Evolutionary conservation across 345 rosid species (phyloP), one percentile per base, ranked within the genome.

Genomic region (Noccaea caerulescens): DNA sequence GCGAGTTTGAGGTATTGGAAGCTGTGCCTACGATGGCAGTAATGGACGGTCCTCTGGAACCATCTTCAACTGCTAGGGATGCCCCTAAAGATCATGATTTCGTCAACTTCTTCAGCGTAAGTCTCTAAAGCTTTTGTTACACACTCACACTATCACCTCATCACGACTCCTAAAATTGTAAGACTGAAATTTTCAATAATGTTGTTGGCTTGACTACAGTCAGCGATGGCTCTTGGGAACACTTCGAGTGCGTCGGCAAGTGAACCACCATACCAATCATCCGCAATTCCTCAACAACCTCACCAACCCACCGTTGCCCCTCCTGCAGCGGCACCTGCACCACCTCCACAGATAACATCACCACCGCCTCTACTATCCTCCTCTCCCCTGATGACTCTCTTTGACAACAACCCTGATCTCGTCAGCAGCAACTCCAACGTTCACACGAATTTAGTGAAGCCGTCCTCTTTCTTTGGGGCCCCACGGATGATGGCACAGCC

Each of bases 1-100:
- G 96, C 68, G 97, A 91, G 82, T 89, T 85, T 89, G 97, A 93
- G 84, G 98, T 91, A 75, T 80, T 93, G 69, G 98, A 93, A 80
- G 91, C 89, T 66, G 87, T 85, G 67, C 92, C 99, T 64, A 83
- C 88, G 55, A 86, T 93, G 96, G 91, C 91, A 55, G 84, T 86
- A 66, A 86, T 93, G 83, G 97, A 89, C 43, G 96, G 96, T 71
- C 95, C 95, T 51, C 78, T 88, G 79, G 98, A 93, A 72, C 96
- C 92, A 44, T 58, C 94, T 58, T 85, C 85, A 56, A 73, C 88
- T 63, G 59, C 74, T 68, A 55, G 81, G 47, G 92, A 85, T 76
- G 69, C 71, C 67, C 89, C 88, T 44, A 87, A 93, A 72, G 97
- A 91, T 80, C 88, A 87, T 72, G 82, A 91, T 59, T 91, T 93